Conservation (phyloP, 2,329 filamentous ascomycete genomes). For the Fusarium decemcellulare region DNA sequence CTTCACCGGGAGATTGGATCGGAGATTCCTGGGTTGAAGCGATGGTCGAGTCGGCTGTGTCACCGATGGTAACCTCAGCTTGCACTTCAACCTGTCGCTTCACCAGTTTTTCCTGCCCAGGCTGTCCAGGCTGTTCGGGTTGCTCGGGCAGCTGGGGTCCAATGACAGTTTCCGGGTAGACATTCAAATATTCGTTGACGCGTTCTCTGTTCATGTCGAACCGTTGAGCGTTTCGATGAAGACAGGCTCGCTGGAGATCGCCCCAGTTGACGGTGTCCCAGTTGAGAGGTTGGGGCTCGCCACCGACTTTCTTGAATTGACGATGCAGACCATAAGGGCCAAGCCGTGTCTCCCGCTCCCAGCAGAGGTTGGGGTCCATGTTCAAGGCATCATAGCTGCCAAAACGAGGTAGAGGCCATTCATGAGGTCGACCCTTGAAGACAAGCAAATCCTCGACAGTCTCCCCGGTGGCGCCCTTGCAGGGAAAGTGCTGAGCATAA, state of each 20-base stretch:
- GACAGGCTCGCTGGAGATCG: slow-evolving; percentile 76
- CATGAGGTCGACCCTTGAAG: slow-evolving; percentile 72
- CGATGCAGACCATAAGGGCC: slow-evolving; percentile 74
- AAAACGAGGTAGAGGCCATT: slow-evolving; percentile 73
- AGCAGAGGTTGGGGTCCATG: slow-evolving; percentile 75
- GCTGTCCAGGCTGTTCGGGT: slow-evolving; percentile 19
- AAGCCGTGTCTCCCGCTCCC: slow-evolving; percentile 78
- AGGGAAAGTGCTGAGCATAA: slow-evolving; percentile 73
- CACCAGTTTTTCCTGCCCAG: slow-evolving; percentile 17
- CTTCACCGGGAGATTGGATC: not conserved
- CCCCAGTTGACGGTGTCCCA: slow-evolving; percentile 81
- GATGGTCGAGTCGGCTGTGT: not conserved
- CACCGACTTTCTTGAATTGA: slow-evolving; percentile 61
- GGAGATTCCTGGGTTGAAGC: slow-evolving; percentile 4
- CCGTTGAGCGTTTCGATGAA: slow-evolving; percentile 75
- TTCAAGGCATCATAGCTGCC: slow-evolving; percentile 74
- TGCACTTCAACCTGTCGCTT: slow-evolving; percentile 22
- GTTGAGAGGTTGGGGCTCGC: slow-evolving; percentile 57
- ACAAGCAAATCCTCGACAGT: slow-evolving; percentile 73
- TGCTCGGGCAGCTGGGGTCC: slow-evolving; percentile 30
- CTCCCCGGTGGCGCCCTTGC: slow-evolving; percentile 74
- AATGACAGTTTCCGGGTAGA: slow-evolving; percentile 55
- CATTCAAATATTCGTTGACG: slow-evolving; percentile 60
- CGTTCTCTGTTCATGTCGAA: slow-evolving; percentile 63
- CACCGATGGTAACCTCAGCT: slow-evolving; percentile 1